Base-by-base conservation (phyloP, 768 basidiomycete species). In the Kwoniella botswanensis region DNA sequence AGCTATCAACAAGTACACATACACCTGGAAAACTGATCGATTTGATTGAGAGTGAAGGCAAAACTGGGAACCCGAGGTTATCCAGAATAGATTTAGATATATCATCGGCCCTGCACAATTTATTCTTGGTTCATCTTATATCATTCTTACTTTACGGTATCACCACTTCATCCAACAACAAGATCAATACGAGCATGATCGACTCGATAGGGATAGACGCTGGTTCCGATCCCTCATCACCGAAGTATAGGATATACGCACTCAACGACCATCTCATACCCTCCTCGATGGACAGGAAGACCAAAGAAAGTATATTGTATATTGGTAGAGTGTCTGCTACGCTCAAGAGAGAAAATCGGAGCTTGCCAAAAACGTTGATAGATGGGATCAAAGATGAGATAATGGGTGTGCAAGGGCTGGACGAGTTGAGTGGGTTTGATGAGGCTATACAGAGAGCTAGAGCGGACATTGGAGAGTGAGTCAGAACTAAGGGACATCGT, bases 301-400 rank as follows among this genome's bases (percentile, higher is more conserved):
- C 92, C 2, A 87, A 88, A 70, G 92, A 93, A 61, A 94, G 93
- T 3, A 93, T 97, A 71, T 84, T 88, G 1, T 95, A 96, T 81
- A 88, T 95, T 56, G 94, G 94, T 0, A 88, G 93, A 22, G 93
- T 94, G 15, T 89, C 95, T 50, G 90, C 90, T 2, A 94, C 91
- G 1, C 89, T 95, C 52, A 91, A 91, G 80, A 86, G 88, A 57
- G 92, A 91, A 13, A 90, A 89, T 77, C 89, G 87, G 73, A 90
- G 92, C 75, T 87, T 93, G 43, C 93, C 93, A 1, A 86, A 88
- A 62, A 86, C 86, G 67, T 83, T 93, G 62, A 88, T 90, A 10
- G 81, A 87, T 21, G 88, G 89, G 22, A 63, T 91, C 68, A 82
- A 94, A 4, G 89, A 90, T 70, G 85, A 85, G 10, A 89, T 92